Evolutionary conservation across 2,329 filamentous ascomycete species (phyloP).

Genomic region (Fusarium xylarioides): DNA sequence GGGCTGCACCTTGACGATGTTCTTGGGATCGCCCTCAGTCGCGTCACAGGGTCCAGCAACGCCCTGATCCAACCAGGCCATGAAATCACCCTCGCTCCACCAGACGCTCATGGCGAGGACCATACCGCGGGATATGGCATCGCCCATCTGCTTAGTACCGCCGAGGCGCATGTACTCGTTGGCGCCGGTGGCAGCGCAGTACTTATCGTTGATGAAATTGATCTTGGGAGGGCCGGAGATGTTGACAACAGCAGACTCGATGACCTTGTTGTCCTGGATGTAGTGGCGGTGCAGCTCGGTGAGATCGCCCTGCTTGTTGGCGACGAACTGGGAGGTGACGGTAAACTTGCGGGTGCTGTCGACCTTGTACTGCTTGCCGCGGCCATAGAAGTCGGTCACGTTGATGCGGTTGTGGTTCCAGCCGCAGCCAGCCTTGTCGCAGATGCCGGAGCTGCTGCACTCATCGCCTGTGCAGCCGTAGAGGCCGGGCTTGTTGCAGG

Average conservation of each 20-base stretch:
- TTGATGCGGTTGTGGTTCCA: constrained; percentile 53
- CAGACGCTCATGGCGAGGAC: constrained; percentile 63
- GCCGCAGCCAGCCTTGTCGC: constrained; percentile 56
- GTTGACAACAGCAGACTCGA: constrained; percentile 32
- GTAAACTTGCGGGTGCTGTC: constrained; percentile 52
- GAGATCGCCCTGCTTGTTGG: constrained; percentile 53
- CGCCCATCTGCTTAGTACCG: constrained; percentile 56
- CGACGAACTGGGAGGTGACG: constrained; percentile 62
- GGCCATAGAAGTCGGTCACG: constrained; percentile 47
- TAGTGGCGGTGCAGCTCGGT: constrained; percentile 58
- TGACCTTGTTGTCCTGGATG: constrained; percentile 49
- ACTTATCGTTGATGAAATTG: constrained; percentile 50
- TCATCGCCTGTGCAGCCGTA: constrained; percentile 55
- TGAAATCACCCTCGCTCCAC: constrained; percentile 60
- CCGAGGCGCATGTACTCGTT: constrained; percentile 49
- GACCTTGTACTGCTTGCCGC: constrained; percentile 42
- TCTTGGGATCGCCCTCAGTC: constrained; percentile 60
- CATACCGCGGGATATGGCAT: constrained; percentile 58
- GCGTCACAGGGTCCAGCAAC: constrained; percentile 61
- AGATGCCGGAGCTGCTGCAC: constrained; percentile 51
- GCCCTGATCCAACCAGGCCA: constrained; percentile 62
- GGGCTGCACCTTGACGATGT: constrained; percentile 57
- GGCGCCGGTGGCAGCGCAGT: constrained; percentile 47
- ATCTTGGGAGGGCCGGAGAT: constrained; percentile 43
- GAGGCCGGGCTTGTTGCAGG: constrained; percentile 56